Evolutionary conservation across 352 stramenopile species (phyloP), one percentile per base, ranked within the genome.

Genomic region (Phytophthora boehmeriae): DNA sequence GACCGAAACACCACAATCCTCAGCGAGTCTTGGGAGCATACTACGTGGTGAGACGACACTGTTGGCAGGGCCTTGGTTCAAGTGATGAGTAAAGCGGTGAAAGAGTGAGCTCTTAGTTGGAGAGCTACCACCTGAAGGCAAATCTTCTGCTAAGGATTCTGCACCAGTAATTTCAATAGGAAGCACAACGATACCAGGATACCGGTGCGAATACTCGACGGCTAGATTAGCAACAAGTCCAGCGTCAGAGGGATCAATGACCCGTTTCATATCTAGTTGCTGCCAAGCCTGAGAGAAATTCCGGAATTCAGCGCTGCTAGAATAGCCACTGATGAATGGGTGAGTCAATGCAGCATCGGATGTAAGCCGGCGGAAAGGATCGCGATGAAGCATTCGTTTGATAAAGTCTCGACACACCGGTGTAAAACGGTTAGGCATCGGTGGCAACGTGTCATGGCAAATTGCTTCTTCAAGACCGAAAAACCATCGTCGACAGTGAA

Each of bases 381-480:
- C 92, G 28, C 96, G 86, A 36, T 90, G 83, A 27, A 99, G 75
- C 28, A 99, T 74, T 30, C 89, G 65, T 23, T 90, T 95, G 50
- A 99, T 73, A 27, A 99, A 93, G 66, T 98, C 91, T 20, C 97
- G 97, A 20, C 92, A 97, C 16, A 81, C 84, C 1, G 82, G 54
- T 0, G 89, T 96, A 50, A 98, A 91, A 4, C 78, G 69, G 32
- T 89, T 90, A 2, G 83, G 86, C 71, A 92, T 88, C 0, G 78
- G 78, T 20, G 83, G 86, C 46, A 92, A 47, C 5, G 80, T 71
- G 34, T 93, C 86, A 0, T 87, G 76, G 51, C 88, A 87, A 54
- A 95, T 95, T 0, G 87, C 78, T 41, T 94, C 87, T 59, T 95
- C 85, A 0, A 94, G 67, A 0, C 87, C 87, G 43, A 95, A 95